These are phyloP conservation scores for Yarrowia porcina DNA, from an alignment of 805 yeast species.

Conservation along the genomic window DNA sequence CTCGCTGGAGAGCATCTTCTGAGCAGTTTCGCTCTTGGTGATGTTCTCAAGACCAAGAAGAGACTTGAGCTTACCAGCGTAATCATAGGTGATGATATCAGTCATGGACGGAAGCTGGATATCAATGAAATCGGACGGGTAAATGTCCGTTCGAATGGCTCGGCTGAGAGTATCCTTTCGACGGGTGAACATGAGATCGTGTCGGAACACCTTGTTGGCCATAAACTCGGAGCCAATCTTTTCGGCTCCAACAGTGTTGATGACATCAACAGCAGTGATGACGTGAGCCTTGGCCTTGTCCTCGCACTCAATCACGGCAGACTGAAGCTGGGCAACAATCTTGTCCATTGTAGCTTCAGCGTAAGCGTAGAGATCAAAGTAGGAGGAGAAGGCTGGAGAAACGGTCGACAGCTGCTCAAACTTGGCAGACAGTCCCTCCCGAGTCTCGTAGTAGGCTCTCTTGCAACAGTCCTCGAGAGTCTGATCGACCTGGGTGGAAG, in stretches of 20 bases:
- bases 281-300: conserved; percentile 63
- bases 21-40: neutral
- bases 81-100: conserved; percentile 15
- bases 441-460: conserved; percentile 59
- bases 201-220: conserved; percentile 47
- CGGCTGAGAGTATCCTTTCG: conserved; percentile 59
- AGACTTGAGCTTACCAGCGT: neutral
- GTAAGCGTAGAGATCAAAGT: conserved; percentile 59
- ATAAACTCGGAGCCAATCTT: conserved; percentile 60
- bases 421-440: conserved; percentile 49
- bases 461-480: conserved; percentile 60
- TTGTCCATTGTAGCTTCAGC: conserved; percentile 65
- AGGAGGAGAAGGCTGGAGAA: neutral
- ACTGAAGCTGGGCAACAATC: conserved; percentile 62
- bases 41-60: neutral
- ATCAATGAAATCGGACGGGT: conserved; percentile 73
- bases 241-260: conserved; percentile 58
- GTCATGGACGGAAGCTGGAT: conserved; percentile 47
- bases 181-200: conserved; percentile 79
- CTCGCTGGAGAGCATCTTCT: conserved; percentile 13
- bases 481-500: conserved; percentile 57
- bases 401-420: conserved; percentile 43
- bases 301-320: conserved; percentile 65
- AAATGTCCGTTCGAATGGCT: conserved; percentile 56
- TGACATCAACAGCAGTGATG: conserved; percentile 54